phyloP scores from a whole-genome alignment of 2,329 filamentous ascomycete genomes.

The Juglanconis sp. region DNA sequence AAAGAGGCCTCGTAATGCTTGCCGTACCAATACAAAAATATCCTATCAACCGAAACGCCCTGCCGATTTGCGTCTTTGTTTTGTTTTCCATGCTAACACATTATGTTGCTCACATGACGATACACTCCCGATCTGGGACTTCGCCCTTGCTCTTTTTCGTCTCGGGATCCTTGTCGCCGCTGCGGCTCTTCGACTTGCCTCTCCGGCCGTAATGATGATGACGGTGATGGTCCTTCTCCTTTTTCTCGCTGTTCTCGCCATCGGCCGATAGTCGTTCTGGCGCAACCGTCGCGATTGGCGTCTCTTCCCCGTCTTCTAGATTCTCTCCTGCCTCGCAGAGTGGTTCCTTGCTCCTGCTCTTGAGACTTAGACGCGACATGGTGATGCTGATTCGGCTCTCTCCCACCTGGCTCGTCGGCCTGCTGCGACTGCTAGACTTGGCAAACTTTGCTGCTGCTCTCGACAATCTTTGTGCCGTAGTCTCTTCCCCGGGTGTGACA shows the following conservation, averaged over 20 bases:
- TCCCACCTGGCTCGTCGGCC: conserved; percentile 56
- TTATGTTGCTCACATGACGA: conserved; percentile 38
- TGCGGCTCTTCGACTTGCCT: conserved; percentile 33
- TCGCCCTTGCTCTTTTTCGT: conserved; percentile 33
- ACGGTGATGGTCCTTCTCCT: conserved; percentile 24
- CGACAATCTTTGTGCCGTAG: conserved; percentile 51
- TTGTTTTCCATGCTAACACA: background rate
- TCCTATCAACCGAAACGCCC: conserved; percentile 10
- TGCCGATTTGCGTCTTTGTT: background rate
- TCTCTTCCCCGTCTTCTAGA: conserved; percentile 16
- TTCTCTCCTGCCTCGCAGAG: conserved; percentile 30
- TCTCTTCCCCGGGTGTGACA: conserved; percentile 50
- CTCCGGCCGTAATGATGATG: conserved; percentile 29
- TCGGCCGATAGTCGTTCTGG: conserved; percentile 10
- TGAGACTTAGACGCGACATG: conserved; percentile 52
- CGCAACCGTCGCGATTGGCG: conserved; percentile 8
- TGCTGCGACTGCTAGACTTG: conserved; percentile 44
- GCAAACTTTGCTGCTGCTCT: conserved; percentile 56
- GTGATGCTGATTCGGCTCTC: conserved; percentile 57
- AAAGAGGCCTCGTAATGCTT: background rate
- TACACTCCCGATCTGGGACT: conserved; percentile 45
- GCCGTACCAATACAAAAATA: conserved; percentile 2
- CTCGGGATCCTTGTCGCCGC: conserved; percentile 28
- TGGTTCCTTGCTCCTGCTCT: conserved; percentile 52
- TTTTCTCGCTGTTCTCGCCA: conserved; percentile 21